These are phyloP conservation scores for Yamadazyma sp. DNA, from an alignment of 805 yeast species.

Conservation along the genomic window DNA sequence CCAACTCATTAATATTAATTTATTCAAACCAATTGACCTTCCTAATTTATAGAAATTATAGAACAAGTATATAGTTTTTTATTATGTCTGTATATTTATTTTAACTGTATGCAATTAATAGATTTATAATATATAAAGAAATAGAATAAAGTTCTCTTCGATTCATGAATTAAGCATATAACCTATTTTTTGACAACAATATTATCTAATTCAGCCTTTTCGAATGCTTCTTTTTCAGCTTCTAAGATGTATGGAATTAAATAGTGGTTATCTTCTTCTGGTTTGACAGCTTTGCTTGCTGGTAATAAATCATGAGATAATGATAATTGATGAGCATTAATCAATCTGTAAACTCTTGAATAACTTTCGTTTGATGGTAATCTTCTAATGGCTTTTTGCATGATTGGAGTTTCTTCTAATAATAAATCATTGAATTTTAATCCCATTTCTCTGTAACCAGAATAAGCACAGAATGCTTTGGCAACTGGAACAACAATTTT, in stretches of 20 bases:
- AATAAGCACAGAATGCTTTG: slow-evolving; percentile 61
- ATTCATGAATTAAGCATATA: background rate
- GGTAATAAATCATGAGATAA: slow-evolving; percentile 85
- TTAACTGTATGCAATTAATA: slow-evolving; percentile 8
- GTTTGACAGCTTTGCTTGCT: slow-evolving; percentile 67
- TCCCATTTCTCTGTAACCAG: slow-evolving; percentile 96
- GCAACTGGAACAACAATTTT: slow-evolving; percentile 79
- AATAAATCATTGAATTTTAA: slow-evolving; percentile 84
- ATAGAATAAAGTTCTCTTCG: background rate
- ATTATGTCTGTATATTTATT: slow-evolving; percentile 5
- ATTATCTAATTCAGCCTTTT: slow-evolving; percentile 87
- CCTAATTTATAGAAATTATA: slow-evolving; percentile 1
- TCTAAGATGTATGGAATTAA: slow-evolving; percentile 86
- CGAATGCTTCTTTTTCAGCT: slow-evolving; percentile 88
- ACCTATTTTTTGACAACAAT: slow-evolving; percentile 31
- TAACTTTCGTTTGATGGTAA: slow-evolving; percentile 80
- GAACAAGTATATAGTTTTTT: slow-evolving; percentile 1
- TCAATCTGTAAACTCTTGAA: slow-evolving; percentile 87
- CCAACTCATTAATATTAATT: no score
- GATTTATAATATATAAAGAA: slow-evolving; percentile 3
- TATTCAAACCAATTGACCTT: background rate
- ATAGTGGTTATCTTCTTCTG: slow-evolving; percentile 80
- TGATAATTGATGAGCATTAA: slow-evolving; percentile 88
- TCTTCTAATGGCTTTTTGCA: slow-evolving; percentile 86
- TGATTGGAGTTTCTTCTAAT: slow-evolving; percentile 80